phyloP scores from a whole-genome alignment of 495 filamentous ascomycete genomes.

The Hyaloscypha hepaticicola region DNA sequence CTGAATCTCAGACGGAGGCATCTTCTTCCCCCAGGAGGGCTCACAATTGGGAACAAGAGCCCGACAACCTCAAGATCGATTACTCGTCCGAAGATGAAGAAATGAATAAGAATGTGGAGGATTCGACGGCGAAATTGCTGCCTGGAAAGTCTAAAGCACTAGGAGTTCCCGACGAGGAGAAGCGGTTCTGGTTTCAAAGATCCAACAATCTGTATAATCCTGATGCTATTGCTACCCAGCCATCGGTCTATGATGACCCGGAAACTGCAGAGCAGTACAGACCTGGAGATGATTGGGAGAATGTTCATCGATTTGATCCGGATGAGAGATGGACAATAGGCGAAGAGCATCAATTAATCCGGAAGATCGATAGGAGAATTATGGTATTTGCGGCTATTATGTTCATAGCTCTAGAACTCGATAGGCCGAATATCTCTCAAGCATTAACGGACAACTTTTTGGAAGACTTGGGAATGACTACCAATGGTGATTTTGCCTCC shows the following conservation, averaged over 20 bases:
- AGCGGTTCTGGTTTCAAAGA: slow-evolving; percentile 46
- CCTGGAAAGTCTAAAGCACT: slow-evolving; percentile 20
- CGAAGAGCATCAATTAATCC: slow-evolving; percentile 66
- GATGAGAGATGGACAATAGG: slow-evolving; percentile 65
- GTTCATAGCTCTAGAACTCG: slow-evolving; percentile 81
- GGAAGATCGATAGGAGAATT: slow-evolving; percentile 48
- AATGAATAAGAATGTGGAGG: too few relatives aligned
- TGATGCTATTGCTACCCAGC: slow-evolving; percentile 55
- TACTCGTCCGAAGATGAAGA: too few relatives aligned
- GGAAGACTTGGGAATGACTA: slow-evolving; percentile 54
- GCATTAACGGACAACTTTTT: slow-evolving; percentile 73
- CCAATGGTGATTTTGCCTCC: slow-evolving; percentile 45
- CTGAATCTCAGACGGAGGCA: too few relatives aligned
- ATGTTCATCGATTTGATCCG: slow-evolving; percentile 60
- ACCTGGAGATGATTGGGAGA: slow-evolving; percentile 37
- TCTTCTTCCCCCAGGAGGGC: too few relatives aligned
- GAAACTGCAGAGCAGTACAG: slow-evolving; percentile 12
- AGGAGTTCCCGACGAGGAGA: slow-evolving; percentile 36
- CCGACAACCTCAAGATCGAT: too few relatives aligned
- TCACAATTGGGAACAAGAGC: too few relatives aligned
- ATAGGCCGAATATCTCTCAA: slow-evolving; percentile 72
- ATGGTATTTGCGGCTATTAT: slow-evolving; percentile 41
- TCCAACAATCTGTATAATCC: slow-evolving; percentile 40
- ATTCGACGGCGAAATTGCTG: too few relatives aligned
- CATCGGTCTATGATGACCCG: slow-evolving; percentile 44